Conservation (phyloP, 2,329 filamentous ascomycete species). For the Fusarium chuoi region DNA sequence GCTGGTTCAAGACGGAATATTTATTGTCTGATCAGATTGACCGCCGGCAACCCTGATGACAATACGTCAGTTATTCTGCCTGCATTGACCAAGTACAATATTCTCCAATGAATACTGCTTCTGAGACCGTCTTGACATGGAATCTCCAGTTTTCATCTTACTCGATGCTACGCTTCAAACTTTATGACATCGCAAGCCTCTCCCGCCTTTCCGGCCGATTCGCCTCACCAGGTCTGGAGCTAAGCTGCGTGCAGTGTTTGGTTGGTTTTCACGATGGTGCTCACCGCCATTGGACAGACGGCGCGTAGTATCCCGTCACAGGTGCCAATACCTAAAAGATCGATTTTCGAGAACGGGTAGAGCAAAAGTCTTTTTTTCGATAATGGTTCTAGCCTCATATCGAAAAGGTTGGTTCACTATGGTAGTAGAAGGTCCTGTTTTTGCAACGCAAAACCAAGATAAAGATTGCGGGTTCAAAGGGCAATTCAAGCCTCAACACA, state of each 20-base stretch:
- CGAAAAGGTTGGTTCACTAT: fast-evolving
- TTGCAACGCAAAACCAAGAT: fast-evolving
- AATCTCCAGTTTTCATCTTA: not conserved
- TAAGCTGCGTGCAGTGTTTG: not conserved
- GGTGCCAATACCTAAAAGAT: fast-evolving
- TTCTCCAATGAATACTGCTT: not conserved
- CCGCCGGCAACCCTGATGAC: not conserved
- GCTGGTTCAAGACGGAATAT: not conserved
- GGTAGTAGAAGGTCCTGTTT: too few relatives aligned
- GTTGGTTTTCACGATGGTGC: not conserved
- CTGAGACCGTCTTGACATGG: not conserved
- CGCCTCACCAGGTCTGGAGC: fast-evolving
- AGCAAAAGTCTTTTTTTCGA: not conserved
- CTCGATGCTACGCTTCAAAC: not conserved
- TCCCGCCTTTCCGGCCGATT: not conserved
- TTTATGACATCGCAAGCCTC: not conserved
- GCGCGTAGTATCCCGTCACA: not conserved
- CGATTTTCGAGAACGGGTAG: not conserved
- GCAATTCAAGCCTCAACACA: fast-evolving
- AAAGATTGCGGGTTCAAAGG: fast-evolving
- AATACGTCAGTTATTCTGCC: not conserved
- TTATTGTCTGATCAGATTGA: not conserved
- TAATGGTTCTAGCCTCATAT: not conserved
- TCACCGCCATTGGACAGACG: not conserved
- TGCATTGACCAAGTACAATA: not conserved